phyloP scores from a whole-genome alignment of 108 stramenopile genomes.

The Skeletonema grethae region DNA sequence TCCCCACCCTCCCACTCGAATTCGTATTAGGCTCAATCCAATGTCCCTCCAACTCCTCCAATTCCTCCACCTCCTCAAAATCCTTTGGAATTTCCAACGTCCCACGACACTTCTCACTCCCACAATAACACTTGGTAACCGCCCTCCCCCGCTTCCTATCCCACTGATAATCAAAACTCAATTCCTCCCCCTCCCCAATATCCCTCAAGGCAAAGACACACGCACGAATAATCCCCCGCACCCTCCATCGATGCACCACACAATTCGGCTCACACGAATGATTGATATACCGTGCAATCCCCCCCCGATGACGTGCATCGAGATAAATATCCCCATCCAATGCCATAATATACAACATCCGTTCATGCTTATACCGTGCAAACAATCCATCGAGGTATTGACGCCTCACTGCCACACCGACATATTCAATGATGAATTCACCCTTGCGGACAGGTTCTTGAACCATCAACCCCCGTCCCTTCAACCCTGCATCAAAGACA shows the following conservation, averaged over 20 bases:
- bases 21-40: slow-evolving; percentile 57
- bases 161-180: slow-evolving; percentile 98
- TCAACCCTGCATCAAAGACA: slow-evolving; percentile 75
- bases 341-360: slow-evolving; percentile 95
- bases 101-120: slow-evolving; percentile 85
- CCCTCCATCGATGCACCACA: slow-evolving; percentile 91
- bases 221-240: slow-evolving; percentile 79
- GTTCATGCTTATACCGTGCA: slow-evolving; percentile 67
- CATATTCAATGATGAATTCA: slow-evolving; percentile 83
- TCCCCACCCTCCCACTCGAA: slow-evolving; percentile 45
- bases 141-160: slow-evolving; percentile 89
- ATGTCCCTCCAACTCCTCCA: slow-evolving; percentile 56
- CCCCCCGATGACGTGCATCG: slow-evolving; percentile 93
- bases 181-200: slow-evolving; percentile 89
- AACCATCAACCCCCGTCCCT: slow-evolving; percentile 74
- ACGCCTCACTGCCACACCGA: slow-evolving; percentile 79
- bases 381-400: slow-evolving; percentile 63
- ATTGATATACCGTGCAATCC: slow-evolving; percentile 96
- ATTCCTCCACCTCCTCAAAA: slow-evolving; percentile 62
- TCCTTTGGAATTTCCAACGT: slow-evolving; percentile 84
- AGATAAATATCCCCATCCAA: slow-evolving; percentile 87
- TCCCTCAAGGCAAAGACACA: slow-evolving; percentile 84
- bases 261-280: slow-evolving; percentile 98
- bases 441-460: slow-evolving; percentile 56
- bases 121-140: slow-evolving; percentile 94